These are phyloP conservation scores for Clonostachys chloroleuca DNA, from an alignment of 2,329 filamentous ascomycete species.

Conservation along the genomic window DNA sequence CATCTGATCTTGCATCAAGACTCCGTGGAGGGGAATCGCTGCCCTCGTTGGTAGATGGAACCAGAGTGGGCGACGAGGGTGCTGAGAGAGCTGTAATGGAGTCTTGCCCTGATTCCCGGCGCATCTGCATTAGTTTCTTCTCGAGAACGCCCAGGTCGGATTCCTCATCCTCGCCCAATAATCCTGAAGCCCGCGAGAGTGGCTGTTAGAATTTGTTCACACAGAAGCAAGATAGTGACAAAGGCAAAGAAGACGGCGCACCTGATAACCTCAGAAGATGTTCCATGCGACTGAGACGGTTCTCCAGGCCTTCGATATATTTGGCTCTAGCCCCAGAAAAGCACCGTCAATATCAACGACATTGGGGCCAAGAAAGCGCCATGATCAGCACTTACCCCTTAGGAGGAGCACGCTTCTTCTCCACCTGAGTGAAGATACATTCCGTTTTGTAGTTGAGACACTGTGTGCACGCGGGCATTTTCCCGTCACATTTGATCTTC, in stretches of 20 bases:
- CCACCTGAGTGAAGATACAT: constrained; percentile 94
- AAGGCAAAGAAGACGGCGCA: constrained; percentile 16
- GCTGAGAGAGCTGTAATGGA: constrained; percentile 42
- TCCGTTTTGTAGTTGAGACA: constrained; percentile 98
- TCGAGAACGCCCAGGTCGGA: constrained; percentile 88
- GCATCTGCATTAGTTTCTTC: constrained; percentile 62
- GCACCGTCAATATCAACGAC: constrained; percentile 6
- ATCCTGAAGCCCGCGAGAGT: constrained; percentile 34
- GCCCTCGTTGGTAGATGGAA: constrained; percentile 35
- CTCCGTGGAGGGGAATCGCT: constrained; percentile 45
- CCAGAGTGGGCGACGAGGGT: constrained; percentile 46
- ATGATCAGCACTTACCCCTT: constrained; percentile 67
- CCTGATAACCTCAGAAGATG: constrained; percentile 80
- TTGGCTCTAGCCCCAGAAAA: constrained; percentile 62
- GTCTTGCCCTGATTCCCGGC: constrained; percentile 42
- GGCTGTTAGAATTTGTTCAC: too few species aligned
- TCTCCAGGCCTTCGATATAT: constrained; percentile 96
- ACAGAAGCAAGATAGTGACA: too few species aligned
- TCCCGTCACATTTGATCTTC: constrained; percentile 97
- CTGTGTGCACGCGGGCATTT: constrained; percentile 90
- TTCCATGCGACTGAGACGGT: constrained; percentile 93
- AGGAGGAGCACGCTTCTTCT: constrained; percentile 96
- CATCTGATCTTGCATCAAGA: constrained; percentile 49
- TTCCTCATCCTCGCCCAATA: constrained; percentile 80
- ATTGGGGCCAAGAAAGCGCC: constrained; percentile 1